Base-by-base conservation (phyloP, 2,329 filamentous ascomycete species). In the Sphaerulina musiva region DNA sequence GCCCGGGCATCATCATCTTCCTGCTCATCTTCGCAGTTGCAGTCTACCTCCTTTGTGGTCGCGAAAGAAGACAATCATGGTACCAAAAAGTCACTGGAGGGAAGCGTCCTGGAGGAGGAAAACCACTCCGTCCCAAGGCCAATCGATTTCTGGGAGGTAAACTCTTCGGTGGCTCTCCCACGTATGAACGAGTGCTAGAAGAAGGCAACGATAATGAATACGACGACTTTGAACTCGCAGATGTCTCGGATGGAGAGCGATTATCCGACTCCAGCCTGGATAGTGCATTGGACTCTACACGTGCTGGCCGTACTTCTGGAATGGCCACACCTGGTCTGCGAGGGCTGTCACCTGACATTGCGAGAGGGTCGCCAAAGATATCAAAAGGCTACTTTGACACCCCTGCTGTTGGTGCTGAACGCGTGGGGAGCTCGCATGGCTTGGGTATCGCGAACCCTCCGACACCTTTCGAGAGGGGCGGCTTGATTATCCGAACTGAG, bases 121-220 rank as follows among this genome's bases (percentile, higher is more conserved):
- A 36, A 36, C 23, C 38, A 14, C 26, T 34, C 4, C 40, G 40
- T 8, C 10, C 48, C 1, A 54, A 54, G 29, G 58, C 49, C 41
- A 34, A 48, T 14, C 56, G 59, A 29, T 54, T 55, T 39, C 53
- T 63, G 9, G 48, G 53, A 49, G 63, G 78, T 58, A 88, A 86
- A 66, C 70, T 93, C 4, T 86, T 95, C 58, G 80, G 77, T 17
- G 78, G 80, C 6, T 63, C 63, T 6, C 72, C 72, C 2, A 60
- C 66, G 2, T 96, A 96, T 66, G 91, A 96, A 67, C 84, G 89
- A 31, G 85, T 96, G 2, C 73, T 95, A 48, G 90, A 96, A 72
- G 87, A 91, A 62, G 90, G 87, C 10, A 80, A 82, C n/a, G 73
- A 9, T 74, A 73, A 80, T 51, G 85, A 89, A 41, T 92, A 9